Evolutionary conservation across 2,329 filamentous ascomycete genomes (phyloP).

Genomic region (Pseudocercospora eumusae): DNA sequence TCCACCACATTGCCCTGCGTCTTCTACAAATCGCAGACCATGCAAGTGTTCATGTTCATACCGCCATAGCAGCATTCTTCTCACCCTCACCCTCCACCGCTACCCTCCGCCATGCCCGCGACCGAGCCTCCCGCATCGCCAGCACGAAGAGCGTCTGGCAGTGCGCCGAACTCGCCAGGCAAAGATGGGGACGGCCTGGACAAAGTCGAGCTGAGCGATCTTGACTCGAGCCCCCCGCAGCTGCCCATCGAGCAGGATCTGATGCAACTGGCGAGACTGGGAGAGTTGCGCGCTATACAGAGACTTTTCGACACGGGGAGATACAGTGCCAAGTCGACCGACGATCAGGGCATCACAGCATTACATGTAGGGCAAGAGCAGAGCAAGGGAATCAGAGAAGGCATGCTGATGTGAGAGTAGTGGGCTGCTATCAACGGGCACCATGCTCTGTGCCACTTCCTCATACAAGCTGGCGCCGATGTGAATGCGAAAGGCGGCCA

Average conservation of each 20-base stretch:
- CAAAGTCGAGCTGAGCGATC: conserved; percentile 40
- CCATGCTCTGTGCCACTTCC: conserved; percentile 93
- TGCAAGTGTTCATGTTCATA: too few species aligned
- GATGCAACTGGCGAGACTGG: conserved; percentile 90
- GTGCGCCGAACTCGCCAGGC: conserved; percentile 28
- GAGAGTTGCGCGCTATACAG: conserved; percentile 83
- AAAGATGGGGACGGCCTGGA: conserved; percentile 42
- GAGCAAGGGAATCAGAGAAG: conserved; percentile 13
- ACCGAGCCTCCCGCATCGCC: conserved; percentile 17
- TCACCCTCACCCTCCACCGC: background rate
- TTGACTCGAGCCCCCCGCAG: conserved; percentile 40
- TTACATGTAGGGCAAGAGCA: conserved; percentile 68
- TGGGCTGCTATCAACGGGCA: conserved; percentile 99
- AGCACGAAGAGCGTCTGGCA: conserved; percentile 26
- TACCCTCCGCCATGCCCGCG: conserved; percentile 1
- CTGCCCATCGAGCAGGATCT: conserved; percentile 72
- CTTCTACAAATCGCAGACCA: background rate
- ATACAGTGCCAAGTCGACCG: conserved; percentile 77
- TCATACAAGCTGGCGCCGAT: conserved; percentile 81
- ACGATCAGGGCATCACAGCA: conserved; percentile 92
- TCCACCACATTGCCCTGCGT: background rate
- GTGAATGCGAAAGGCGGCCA: conserved; percentile 96
- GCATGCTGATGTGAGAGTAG: conserved; percentile 51
- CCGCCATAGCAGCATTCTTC: conserved; percentile 5
- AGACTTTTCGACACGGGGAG: conserved; percentile 83